Evolutionary conservation across 106 monocot genomes (phyloP).

Genomic region (Acorus gramineus): DNA sequence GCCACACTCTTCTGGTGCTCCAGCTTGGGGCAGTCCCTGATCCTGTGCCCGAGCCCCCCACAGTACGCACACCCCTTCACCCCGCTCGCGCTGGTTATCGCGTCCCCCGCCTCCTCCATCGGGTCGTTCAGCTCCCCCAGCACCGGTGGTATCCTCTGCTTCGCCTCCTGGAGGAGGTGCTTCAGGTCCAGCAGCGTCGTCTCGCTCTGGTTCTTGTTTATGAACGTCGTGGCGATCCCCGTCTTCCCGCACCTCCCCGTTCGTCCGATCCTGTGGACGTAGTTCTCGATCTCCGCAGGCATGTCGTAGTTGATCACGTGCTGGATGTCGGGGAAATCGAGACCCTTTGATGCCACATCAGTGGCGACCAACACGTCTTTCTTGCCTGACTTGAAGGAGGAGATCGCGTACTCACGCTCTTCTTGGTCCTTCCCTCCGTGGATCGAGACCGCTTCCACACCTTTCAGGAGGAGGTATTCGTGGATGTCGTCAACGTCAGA

Average conservation of each 20-base stretch:
- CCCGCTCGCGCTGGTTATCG: constrained; percentile 61
- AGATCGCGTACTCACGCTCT: constrained; percentile 76
- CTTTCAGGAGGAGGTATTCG: constrained; percentile 89
- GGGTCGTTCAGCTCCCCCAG: constrained; percentile 81
- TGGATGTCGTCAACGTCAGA: constrained; percentile 97
- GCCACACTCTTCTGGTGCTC: constrained; percentile 90
- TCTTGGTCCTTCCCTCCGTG: constrained; percentile 98
- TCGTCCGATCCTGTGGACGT: constrained; percentile 83
- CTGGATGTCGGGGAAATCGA: constrained; percentile 92
- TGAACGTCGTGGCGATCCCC: constrained; percentile 88
- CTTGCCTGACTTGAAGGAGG: constrained; percentile 68
- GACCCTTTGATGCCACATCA: constrained; percentile 92
- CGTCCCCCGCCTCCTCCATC: constrained; percentile 57
- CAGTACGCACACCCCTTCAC: constrained; percentile 93
- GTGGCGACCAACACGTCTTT: constrained; percentile 97
- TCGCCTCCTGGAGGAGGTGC: constrained; percentile 84
- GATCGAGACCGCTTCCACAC: constrained; percentile 89
- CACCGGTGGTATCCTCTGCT: constrained; percentile 92
- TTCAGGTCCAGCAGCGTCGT: constrained; percentile 89
- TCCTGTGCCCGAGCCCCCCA: constrained; percentile 89
- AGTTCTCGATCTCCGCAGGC: constrained; percentile 97
- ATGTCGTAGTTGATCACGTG: constrained; percentile 97
- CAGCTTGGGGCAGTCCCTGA: constrained; percentile 73
- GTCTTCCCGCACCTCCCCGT: constrained; percentile 93
- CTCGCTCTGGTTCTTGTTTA: constrained; percentile 98